Evolutionary conservation across 208 protist genomes (phyloP), one percentile per base, ranked within the genome.

Genomic region (Tetramitus jugosus): DNA sequence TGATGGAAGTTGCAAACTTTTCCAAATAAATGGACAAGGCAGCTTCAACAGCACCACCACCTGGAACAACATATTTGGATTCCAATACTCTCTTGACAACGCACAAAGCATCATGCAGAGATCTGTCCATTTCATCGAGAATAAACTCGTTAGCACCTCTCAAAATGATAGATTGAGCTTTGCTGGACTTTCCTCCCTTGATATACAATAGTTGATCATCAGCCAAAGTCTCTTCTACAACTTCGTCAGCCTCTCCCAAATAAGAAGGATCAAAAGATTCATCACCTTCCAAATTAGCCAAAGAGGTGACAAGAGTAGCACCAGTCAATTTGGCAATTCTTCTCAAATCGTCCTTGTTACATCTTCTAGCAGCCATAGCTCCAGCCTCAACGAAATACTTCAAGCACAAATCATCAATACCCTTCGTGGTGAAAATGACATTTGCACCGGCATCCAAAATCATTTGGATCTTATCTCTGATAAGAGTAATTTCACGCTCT

Each of bases 351-450:
- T 96, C 93, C 76, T 80, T 98, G 68, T 89, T 91, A 53, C 95
- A 92, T 39, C 97, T 91, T 49, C 97, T 87, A 26, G 98, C 93
- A 71, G 91, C 98, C 76, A 99, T 96, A 17, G 95, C 91, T 45
- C 92, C 90, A 52, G 91, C 91, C 79, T 99, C 96, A 8, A 99
- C 95, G 87, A 99, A 96, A 83, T 98, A 98, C 88, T 99, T 99
- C 79, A 98, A 84, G 86, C 94, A 94, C 77, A 94, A 90, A 82
- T 99, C 97, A 84, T 99, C 97, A 81, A 99, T 98, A 77, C 92
- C 92, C 92, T 97, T 98, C 4, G 98, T 97, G n/a, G 96, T 99
- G 56, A 99, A 87, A 65, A 99, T 94, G 26, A 99, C 97, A 83
- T 99, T 99, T 29, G 96, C 97, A 60, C 97, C 98, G 4, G 94